Evolutionary conservation across 2,329 filamentous ascomycete species (phyloP), one percentile per base, ranked within the genome.

Genomic region (Thermoascus crustaceus): DNA sequence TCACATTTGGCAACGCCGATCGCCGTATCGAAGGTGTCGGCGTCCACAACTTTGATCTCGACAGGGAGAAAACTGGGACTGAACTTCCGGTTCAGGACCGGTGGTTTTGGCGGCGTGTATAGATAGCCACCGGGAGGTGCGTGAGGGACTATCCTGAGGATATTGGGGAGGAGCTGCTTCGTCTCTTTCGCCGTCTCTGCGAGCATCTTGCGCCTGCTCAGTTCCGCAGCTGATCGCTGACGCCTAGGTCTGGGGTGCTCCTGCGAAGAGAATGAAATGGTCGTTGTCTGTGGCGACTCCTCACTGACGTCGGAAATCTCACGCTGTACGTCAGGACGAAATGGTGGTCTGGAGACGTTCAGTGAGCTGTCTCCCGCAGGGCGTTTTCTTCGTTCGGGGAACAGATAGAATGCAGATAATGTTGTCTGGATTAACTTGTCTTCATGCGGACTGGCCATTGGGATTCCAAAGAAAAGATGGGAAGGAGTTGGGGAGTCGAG

Each of bases 1-100:
- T 34, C 34, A 16, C 47, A 42, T 19, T 47, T 41, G 16, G 54
- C 40, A 24, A 69, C 47, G 4, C 46, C 49, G 27, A 76, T 61
- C 5, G 75, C 77, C 2, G 68, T 70, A 45, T 78, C 72, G 45
- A 77, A 67, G 0, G 70, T 71, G 46, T 82, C 78, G 11, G 66
- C 63, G 45, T 77, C 69, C 37, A 77, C 46, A 23, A 81, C 69
- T 34, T 58, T 61, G 45, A 80, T 55, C 22, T 49, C 48, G 10
- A 59, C 58, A 2, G 38, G 42, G 13, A 35, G 47, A 38, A 52
- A 46, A 24, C 46, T 49, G 1, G 75, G 73, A 40, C 69, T 73
- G 27, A 62, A 55, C 3, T 49, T 43, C 1, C 54, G 38, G 11
- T 62, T 50, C 8, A 78, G 62, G 0, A 49, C 52, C 4, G 62